Conservation (phyloP, 2,329 filamentous ascomycete genomes). For the Nemania diffusa region DNA sequence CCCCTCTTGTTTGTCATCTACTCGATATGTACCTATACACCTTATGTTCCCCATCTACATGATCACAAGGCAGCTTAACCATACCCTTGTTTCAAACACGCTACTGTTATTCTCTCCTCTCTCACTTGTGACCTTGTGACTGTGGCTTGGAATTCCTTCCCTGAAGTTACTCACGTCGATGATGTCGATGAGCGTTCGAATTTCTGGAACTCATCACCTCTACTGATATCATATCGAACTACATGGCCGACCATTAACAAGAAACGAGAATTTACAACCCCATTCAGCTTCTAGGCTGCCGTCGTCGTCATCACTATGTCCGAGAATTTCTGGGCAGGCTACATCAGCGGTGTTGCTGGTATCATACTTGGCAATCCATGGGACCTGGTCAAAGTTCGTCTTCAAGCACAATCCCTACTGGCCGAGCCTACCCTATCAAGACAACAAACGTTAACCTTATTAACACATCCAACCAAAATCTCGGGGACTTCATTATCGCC, state of each 20-base stretch:
- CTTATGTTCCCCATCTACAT: background rate
- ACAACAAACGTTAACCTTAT: background rate
- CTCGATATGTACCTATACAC: background rate
- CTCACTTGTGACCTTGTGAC: background rate
- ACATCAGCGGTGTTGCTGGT: slow-evolving; percentile 84
- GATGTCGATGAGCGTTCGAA: too few species aligned
- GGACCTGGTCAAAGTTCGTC: slow-evolving; percentile 74
- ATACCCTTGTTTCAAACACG: background rate
- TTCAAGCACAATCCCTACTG: slow-evolving; percentile 71
- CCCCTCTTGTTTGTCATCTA: background rate
- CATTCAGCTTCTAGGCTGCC: background rate
- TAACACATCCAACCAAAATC: background rate
- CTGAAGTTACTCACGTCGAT: background rate
- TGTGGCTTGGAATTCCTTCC: background rate
- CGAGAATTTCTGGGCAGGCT: slow-evolving; percentile 93
- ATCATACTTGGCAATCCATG: slow-evolving; percentile 92
- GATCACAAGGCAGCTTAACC: background rate
- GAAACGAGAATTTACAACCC: background rate
- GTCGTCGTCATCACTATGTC: slow-evolving; percentile 73
- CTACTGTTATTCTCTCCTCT: background rate
- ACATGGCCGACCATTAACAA: background rate
- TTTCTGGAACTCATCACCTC: background rate
- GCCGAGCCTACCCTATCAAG: slow-evolving; percentile 23
- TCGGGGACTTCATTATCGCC: background rate
- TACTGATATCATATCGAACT: background rate